Evolutionary conservation across 495 filamentous ascomycete genomes (phyloP), one percentile per base, ranked within the genome.

Genomic region (Neurospora sp.): DNA sequence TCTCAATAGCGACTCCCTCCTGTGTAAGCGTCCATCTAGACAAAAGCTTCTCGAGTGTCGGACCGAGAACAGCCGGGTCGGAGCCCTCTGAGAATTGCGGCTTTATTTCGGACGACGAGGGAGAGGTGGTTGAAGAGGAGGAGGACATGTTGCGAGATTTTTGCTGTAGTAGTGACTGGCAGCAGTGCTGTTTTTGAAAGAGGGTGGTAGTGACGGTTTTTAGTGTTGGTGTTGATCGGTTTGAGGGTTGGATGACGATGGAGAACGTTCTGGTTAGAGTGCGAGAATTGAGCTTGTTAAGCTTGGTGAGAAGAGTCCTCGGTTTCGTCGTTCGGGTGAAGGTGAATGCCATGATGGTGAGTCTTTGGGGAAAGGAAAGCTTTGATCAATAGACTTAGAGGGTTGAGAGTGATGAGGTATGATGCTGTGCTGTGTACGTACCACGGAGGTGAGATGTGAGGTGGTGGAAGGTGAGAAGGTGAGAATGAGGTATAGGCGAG

Each of bases 1-100:
- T 78, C 77, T 90, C 84, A 0, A 91, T 71, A 2, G 86, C 88
- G 74, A 84, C 82, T 31, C 86, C 86, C 72, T 82, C 82, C n/a
- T 75, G 48, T 9, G 80, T 82, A 40, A 91, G 75, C 1, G 71
- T 75, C 89, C 89, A 90, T 37, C 82, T 84, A 4, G 48, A 65
- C 40, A 78, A 42, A 0, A 76, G 68, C 14, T 74, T 69, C 4
- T 53, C n/a, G 20, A 79, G 73, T 14, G 39, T 39, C 8, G 72
- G 12, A 5, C 71, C 73, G 42, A 81, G 37, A n/a, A 72, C 73
- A 37, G 73, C 41, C 40, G 76, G 75, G 71, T 82, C 81, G 16
- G 79, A 74, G 38, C 78, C 80, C 35, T 76, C 70, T 16, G 81
- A 78, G 76, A 82, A 82, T 5, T 40, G 72, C 16, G 79, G 65